Conservation (phyloP, 257 asterid species). For the Echium plantagineum region DNA sequence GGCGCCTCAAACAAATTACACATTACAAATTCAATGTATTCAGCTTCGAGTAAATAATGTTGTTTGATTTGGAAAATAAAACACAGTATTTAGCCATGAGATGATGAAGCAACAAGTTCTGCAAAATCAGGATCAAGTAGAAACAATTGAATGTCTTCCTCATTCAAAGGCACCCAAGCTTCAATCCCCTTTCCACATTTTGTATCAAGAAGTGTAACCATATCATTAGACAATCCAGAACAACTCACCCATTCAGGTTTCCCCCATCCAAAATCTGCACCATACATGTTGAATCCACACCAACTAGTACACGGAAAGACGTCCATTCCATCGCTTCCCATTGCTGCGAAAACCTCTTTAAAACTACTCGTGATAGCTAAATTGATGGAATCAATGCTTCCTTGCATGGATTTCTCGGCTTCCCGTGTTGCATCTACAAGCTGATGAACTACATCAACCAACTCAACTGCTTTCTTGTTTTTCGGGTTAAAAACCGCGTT, state of each 20-base stretch:
- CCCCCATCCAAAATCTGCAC: constrained; percentile 34
- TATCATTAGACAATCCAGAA: neutral
- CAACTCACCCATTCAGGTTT: constrained; percentile 19
- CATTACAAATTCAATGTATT: too few species aligned
- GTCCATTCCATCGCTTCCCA: constrained; percentile 2
- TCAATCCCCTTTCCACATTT: neutral
- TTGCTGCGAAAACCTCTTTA: neutral
- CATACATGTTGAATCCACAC: constrained; percentile 21
- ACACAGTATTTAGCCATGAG: too few species aligned
- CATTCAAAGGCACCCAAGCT: too few species aligned
- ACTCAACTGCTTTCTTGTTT: neutral
- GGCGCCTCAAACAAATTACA: too few species aligned
- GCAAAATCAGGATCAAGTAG: too few species aligned
- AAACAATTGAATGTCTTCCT: too few species aligned
- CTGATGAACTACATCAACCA: constrained; percentile 4
- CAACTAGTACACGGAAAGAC: constrained; percentile 15
- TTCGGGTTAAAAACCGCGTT: neutral
- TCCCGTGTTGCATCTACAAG: constrained; percentile 8
- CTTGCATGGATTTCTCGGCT: neutral
- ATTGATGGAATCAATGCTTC: neutral
- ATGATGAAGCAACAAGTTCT: too few species aligned
- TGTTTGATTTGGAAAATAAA: too few species aligned
- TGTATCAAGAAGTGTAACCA: constrained; percentile 7
- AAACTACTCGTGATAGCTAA: neutral
- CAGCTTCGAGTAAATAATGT: too few species aligned